These are phyloP conservation scores for Eucommia ulmoides DNA, from an alignment of 257 asterid genomes.

Conservation along the genomic window DNA sequence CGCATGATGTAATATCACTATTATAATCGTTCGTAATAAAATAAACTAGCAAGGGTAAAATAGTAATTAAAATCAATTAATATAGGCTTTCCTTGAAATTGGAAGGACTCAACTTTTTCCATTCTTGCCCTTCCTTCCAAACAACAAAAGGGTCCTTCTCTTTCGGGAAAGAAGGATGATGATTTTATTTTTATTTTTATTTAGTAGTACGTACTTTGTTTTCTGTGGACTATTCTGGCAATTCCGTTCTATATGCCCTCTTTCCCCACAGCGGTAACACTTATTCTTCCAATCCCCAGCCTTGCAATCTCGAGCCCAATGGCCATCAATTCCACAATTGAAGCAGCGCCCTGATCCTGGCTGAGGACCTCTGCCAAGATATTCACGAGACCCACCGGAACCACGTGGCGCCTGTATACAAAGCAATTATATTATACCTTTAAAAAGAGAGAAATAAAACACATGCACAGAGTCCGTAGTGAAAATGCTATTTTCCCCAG, in stretches of 20 bases:
- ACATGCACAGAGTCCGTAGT: neutral
- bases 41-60: too few species aligned
- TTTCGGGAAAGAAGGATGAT: too few species aligned
- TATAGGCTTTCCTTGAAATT: too few species aligned
- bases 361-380: slow-evolving; percentile 43
- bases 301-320: slow-evolving; percentile 60
- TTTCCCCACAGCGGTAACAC: slow-evolving; percentile 57
- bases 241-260: slow-evolving; percentile 49
- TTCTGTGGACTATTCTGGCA: slow-evolving; percentile 44
- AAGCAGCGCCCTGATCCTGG: slow-evolving; percentile 63
- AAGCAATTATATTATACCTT: neutral
- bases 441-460: neutral
- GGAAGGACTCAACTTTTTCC: too few species aligned
- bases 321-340: slow-evolving; percentile 56
- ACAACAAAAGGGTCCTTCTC: too few species aligned
- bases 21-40: too few species aligned
- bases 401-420: slow-evolving; percentile 41
- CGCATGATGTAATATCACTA: too few species aligned
- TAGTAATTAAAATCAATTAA: too few species aligned
- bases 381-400: slow-evolving; percentile 52
- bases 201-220: slow-evolving; percentile 23
- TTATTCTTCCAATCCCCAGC: slow-evolving; percentile 67
- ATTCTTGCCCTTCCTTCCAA: too few species aligned
- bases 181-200: too few species aligned
- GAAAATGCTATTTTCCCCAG: neutral